Evolutionary conservation across 306 rosid species (phyloP).

Genomic region (Purshia tridentata): DNA sequence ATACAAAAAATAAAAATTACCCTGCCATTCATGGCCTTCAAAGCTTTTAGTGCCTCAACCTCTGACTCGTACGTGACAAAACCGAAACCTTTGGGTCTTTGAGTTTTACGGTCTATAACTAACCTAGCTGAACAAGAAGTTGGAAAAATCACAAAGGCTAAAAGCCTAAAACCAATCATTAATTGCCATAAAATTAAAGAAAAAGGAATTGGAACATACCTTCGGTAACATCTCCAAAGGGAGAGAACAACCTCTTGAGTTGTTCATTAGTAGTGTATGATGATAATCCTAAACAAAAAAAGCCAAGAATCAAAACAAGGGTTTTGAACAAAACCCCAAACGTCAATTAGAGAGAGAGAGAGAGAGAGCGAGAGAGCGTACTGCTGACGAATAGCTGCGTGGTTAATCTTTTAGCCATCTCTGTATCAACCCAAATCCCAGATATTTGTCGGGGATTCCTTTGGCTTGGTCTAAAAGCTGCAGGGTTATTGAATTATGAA

Average conservation of each 20-base stretch:
- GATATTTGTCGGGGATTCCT: background rate
- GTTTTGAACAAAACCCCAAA: background rate
- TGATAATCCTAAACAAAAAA: slow-evolving; percentile 54
- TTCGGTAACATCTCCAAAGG: slow-evolving; percentile 52
- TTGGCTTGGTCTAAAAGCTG: no score
- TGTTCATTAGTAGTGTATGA: slow-evolving; percentile 47
- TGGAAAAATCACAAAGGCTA: background rate
- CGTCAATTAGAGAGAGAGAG: background rate
- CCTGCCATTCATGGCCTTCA: slow-evolving; percentile 73
- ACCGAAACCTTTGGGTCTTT: slow-evolving; percentile 85
- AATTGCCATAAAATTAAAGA: background rate
- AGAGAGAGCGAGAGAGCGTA: slow-evolving; percentile 28
- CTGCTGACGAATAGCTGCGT: slow-evolving; percentile 56
- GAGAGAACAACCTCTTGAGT: slow-evolving; percentile 55
- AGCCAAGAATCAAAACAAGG: slow-evolving; percentile 9
- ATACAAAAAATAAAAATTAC: slow-evolving; percentile 36
- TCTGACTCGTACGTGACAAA: slow-evolving; percentile 62
- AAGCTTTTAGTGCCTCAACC: slow-evolving; percentile 64
- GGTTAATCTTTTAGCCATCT: slow-evolving; percentile 53
- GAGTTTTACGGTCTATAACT: slow-evolving; percentile 44
- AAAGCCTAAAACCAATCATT: background rate
- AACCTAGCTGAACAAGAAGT: slow-evolving; percentile 41
- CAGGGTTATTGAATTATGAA: no score
- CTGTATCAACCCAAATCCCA: background rate
- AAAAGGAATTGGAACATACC: slow-evolving; percentile 35